Base-by-base conservation (phyloP, 1,284 basidiomycete species). In the Phaffia rhodozyma region DNA sequence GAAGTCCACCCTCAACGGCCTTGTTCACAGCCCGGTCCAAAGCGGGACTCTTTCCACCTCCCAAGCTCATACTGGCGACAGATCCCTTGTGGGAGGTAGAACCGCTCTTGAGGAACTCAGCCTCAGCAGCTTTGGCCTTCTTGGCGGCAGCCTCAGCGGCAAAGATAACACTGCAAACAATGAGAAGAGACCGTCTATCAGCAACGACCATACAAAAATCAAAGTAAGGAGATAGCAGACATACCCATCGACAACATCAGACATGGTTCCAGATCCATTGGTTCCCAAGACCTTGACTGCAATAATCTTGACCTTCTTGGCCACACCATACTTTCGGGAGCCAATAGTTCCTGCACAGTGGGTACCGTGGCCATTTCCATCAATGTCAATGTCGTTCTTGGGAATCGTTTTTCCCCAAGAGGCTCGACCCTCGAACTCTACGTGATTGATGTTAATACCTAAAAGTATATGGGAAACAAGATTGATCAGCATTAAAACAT, bases 271-370 rank as follows among this genome's bases (percentile, higher is more conserved):
- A 66, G 86, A 88, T 55, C 96, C 96, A 71, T 91, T 88, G 60
- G 86, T 84, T 32, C 91, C 91, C 61, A 98, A 83, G 27, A 99
- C 96, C 83, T 98, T 98, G 79, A 99, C 94, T 58, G 96, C 96
- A 69, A 91, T 84, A 68, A 98, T 82, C 61, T 74, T 83, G 57
- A 92, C 93, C 70, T 83, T 82, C 84, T 97, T 98, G 64, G 96
- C 93, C 55, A 98, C 91, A 78, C 96, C 96, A 72, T 89, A 94
- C 73, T 80, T 85, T 71, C 77, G 76, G 21, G 86, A 88, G 25
- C 83, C 91, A 66, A 89, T 86, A 32, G 86, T 89, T 61, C 87
- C 87, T 55, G 89, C 88, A 70, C 89, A 91, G 77, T 94, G 91
- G 52, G 88, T 84, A 59, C 81, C 81, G 74, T 82, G 81, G 57